Base-by-base conservation (phyloP, 306 rosid species). In the Parietaria judaica region DNA sequence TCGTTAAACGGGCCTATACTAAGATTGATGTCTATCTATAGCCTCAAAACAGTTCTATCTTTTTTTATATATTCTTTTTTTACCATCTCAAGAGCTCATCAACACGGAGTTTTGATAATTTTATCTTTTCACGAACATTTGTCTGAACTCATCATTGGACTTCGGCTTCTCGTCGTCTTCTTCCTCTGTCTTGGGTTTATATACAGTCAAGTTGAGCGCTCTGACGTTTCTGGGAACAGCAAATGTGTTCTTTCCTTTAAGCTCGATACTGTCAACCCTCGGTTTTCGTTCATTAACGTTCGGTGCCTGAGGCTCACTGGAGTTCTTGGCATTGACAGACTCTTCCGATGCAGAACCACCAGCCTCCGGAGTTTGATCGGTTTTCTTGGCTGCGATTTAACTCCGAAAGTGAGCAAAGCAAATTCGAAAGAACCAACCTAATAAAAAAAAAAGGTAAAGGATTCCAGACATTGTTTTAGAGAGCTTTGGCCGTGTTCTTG, bases 111-210 rank as follows among this genome's bases (percentile, higher is more conserved):
- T 23, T 23, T 0, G 31, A 23, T 5, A 41, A 41, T 8, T 61
- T 15, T 67, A 83, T 68, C 77, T 76, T 69, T 71, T 62, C 17
- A 79, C 55, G 59, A 86, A 82, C 87, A 92, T 83, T 43, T 81
- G 86, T 69, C 96, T 82, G 83, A 88, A 92, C 78, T 92, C 99
- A 12, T 84, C 90, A 63, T 92, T 92, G 65, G 94, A 79, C 66
- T 86, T 92, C 17, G 96, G 99, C 67, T 35, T 74, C 54, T 83
- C 95, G 53, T 79, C 94, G 4, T 44, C 79, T 36, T 60, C 60
- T 50, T 76, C 84, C 69, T 67, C 79, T 3, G 61, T 41, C 63
- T 66, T 79, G 23, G 83, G 87, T 73, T 81, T 77, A 74, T 76
- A 78, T 6, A 71, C 75, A 66, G 65, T 68, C 78, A 63, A 67